A percentile compares a stretch with the other conserved stretches of the same genome.
phyloP scores from a whole-genome alignment of 345 rosid genomes.

The Bruguiera gymnorhiza region DNA sequence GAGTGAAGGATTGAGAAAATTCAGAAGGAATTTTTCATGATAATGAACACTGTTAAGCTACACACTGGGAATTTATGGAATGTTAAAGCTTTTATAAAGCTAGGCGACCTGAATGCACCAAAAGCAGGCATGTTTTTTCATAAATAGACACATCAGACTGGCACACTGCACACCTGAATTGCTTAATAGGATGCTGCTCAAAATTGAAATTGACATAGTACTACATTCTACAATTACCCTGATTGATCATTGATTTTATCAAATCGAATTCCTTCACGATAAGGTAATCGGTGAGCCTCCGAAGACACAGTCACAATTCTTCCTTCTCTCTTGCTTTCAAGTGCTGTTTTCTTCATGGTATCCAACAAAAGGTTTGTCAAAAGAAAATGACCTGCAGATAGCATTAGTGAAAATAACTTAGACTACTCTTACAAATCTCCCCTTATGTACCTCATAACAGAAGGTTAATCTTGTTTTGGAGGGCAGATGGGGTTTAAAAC shows the following conservation, averaged over 20 bases:
- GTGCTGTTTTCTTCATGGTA: slow-evolving; percentile 65
- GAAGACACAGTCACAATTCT: slow-evolving; percentile 68
- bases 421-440: neutral
- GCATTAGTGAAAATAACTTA: slow-evolving; percentile 1
- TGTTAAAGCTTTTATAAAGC: too few relatives aligned
- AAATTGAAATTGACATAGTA: too few relatives aligned
- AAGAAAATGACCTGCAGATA: slow-evolving; percentile 69
- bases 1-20: too few relatives aligned
- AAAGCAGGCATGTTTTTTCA: too few relatives aligned
- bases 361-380: slow-evolving; percentile 63
- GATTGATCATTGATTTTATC: slow-evolving; percentile 58
- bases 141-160: too few relatives aligned
- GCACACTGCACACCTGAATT: too few relatives aligned
- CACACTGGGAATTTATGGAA: too few relatives aligned
- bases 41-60: too few relatives aligned
- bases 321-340: slow-evolving; percentile 57
- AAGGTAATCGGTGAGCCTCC: slow-evolving; percentile 52
- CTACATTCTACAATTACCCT: slow-evolving; percentile 31
- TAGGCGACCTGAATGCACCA: too few relatives aligned
- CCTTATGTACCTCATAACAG: neutral
- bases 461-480: neutral
- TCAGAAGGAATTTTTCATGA: too few relatives aligned
- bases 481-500: too few relatives aligned
- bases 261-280: slow-evolving; percentile 59
- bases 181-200: too few relatives aligned